These are phyloP conservation scores for Alloteropsis angusta DNA, from an alignment of 202 grass and related monocot genomes.

Conservation along the genomic window DNA sequence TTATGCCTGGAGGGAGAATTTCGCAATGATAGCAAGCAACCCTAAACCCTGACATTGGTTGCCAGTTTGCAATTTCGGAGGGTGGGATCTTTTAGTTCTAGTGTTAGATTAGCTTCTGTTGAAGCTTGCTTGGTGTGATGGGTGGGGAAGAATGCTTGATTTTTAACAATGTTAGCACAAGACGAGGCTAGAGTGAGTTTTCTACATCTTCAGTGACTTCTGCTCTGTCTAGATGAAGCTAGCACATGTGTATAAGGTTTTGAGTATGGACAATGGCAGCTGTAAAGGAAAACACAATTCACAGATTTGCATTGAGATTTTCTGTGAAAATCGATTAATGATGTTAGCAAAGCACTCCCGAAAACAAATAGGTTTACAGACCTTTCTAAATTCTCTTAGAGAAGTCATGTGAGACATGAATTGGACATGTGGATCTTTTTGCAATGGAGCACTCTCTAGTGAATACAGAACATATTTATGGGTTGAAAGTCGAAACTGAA, in stretches of 20 bases:
- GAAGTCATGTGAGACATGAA: neutral
- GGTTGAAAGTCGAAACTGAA: neutral
- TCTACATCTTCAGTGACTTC: neutral
- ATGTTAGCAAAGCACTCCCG: neutral
- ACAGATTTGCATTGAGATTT: neutral
- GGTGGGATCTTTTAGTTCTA: neutral
- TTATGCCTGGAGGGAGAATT: neutral
- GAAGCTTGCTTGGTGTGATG: neutral
- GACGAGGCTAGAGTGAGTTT: constrained; percentile 7
- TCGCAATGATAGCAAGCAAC: neutral
- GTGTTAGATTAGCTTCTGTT: neutral
- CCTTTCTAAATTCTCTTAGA: neutral
- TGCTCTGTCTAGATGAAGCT: neutral
- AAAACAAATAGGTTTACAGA: neutral
- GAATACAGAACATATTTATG: neutral
- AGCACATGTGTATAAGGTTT: neutral
- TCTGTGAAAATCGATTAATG: neutral
- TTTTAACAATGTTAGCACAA: neutral
- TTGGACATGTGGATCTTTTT: neutral
- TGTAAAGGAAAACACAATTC: neutral
- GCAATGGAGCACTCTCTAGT: neutral
- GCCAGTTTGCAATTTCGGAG: neutral
- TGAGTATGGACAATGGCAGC: neutral
- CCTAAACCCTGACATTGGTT: neutral
- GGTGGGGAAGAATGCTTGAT: neutral